Evolutionary conservation across 805 yeast species (phyloP), one percentile per base, ranked within the genome.

Genomic region (Huiozyma naganishii): DNA sequence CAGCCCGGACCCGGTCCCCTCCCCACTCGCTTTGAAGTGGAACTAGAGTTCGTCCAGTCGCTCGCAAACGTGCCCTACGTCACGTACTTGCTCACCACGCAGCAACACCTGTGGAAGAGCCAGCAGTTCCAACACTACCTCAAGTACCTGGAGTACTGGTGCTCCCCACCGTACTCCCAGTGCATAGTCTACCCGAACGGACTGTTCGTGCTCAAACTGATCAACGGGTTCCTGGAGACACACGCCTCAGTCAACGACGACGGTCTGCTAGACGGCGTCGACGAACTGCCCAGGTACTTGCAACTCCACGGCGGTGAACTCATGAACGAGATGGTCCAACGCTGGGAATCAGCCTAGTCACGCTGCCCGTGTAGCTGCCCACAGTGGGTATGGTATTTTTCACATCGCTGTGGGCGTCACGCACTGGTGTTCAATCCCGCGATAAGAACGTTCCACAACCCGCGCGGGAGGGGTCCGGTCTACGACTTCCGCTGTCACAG

Each of bases 51-150:
- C 64, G 94, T 90, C 3, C 97, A 90, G 64, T 81, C 95, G 11
- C 70, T 90, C 32, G 86, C 95, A 2, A 92, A 90, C 61, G 79
- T 90, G 38, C 95, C 83, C 60, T 90, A 89, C 58, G 71, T 90
- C 44, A 80, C 86, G 50, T 88, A 78, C 55, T 69, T 90, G 27
- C 48, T 59, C 23, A 95, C 96, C 2, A 96, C 89, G 62, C 83
- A 80, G 52, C 79, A 79, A 56, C 12, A 29, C 7, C 68, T 89
- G 9, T 80, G 82, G 52, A 81, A 83, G 54, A 78, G 73, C 29
- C 58, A 59, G 2, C 73, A 74, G 41, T 89, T 90, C 52, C 67
- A 87, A 30, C 76, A 77, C 47, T 90, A 90, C 57, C 66, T 90
- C 48, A 72, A 79, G 28, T 90, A 90, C 58, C 69, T 90, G 41